Percentiles rank a stretch among this genome's conserved stretches.
These are phyloP conservation scores for Mycena kentingensis DNA, from an alignment of 768 basidiomycete genomes.

Conservation along the genomic window DNA sequence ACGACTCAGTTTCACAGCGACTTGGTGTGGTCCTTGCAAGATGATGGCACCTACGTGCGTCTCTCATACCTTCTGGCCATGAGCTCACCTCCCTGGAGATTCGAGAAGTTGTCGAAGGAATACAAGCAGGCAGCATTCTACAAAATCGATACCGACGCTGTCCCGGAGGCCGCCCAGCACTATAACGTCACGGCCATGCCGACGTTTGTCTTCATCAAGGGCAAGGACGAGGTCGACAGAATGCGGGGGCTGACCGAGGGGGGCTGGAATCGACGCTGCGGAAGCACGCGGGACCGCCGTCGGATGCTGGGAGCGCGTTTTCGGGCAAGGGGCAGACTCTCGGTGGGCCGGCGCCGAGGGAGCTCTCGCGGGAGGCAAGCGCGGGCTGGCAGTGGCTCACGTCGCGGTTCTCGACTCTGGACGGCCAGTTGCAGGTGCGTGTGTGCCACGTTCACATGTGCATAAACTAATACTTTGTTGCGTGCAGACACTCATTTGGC, in stretches of 20 bases:
- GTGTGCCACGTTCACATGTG: no score
- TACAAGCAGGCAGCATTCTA: slow-evolving; percentile 76
- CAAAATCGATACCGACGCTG: slow-evolving; percentile 80
- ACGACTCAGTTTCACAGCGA: no score
- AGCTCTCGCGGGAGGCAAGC: slow-evolving; percentile 36
- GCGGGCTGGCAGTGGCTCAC: slow-evolving; percentile 41
- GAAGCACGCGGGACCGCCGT: slow-evolving; percentile 48
- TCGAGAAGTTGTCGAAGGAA: slow-evolving; percentile 68
- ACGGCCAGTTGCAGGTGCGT: slow-evolving; percentile 70
- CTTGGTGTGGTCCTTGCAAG: slow-evolving; percentile 90
- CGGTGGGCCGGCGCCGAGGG: slow-evolving; percentile 47
- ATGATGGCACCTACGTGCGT: no score
- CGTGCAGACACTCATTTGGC: slow-evolving; percentile 39
- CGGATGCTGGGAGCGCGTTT: slow-evolving; percentile 51
- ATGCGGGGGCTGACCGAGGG: slow-evolving; percentile 69
- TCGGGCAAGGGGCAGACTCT: slow-evolving; percentile 75
- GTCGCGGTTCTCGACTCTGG: slow-evolving; percentile 50
- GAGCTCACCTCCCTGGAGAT: no score
- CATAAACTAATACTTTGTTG: no score
- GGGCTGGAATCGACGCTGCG: slow-evolving; percentile 61
- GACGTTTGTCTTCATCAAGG: slow-evolving; percentile 79
- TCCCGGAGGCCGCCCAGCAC: slow-evolving; percentile 61
- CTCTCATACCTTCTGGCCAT: no score
- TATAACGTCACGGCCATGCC: slow-evolving; percentile 82
- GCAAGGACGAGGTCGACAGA: slow-evolving; percentile 64